A percentile compares a stretch with the other conserved stretches of the same genome.
Conservation (phyloP, 371 early-diverging fungal genomes). For the Circinella umbellata region DNA sequence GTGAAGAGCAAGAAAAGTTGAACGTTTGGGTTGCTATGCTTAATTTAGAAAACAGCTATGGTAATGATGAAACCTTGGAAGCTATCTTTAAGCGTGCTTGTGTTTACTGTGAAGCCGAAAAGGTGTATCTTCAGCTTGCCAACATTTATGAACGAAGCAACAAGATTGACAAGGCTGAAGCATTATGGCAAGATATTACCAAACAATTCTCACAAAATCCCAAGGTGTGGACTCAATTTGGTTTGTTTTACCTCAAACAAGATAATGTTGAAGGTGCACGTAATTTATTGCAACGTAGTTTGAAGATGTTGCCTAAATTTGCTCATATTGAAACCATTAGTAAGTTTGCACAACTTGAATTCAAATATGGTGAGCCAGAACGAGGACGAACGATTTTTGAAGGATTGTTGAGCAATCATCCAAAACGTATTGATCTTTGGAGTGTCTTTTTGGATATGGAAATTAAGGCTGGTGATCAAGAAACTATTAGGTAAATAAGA, state of each 20-base stretch:
- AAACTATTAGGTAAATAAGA: slow-evolving; percentile 62
- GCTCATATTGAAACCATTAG: slow-evolving; percentile 88
- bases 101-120: slow-evolving; percentile 84
- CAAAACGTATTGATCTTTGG: slow-evolving; percentile 96
- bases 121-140: slow-evolving; percentile 84
- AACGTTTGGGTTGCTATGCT: slow-evolving; percentile 95
- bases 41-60: slow-evolving; percentile 94
- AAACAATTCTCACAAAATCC: slow-evolving; percentile 87
- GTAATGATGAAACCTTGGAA: slow-evolving; percentile 77
- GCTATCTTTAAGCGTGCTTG: slow-evolving; percentile 85
- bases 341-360: slow-evolving; percentile 95
- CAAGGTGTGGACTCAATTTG: slow-evolving; percentile 91
- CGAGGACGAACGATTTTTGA: slow-evolving; percentile 96
- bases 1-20: slow-evolving; percentile 94
- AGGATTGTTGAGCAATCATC: slow-evolving; percentile 88
- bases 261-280: slow-evolving; percentile 79
- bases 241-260: slow-evolving; percentile 76
- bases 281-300: slow-evolving; percentile 74
- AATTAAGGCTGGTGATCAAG: slow-evolving; percentile 71
- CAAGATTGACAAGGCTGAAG: slow-evolving; percentile 78
- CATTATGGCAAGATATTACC: slow-evolving; percentile 73
- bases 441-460: slow-evolving; percentile 96
- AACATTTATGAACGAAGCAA: slow-evolving; percentile 87
- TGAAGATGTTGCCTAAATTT: slow-evolving; percentile 87
- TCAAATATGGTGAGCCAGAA: slow-evolving; percentile 92